phyloP scores from a whole-genome alignment of 176 grass and related monocot species.

The Phragmites australis region DNA sequence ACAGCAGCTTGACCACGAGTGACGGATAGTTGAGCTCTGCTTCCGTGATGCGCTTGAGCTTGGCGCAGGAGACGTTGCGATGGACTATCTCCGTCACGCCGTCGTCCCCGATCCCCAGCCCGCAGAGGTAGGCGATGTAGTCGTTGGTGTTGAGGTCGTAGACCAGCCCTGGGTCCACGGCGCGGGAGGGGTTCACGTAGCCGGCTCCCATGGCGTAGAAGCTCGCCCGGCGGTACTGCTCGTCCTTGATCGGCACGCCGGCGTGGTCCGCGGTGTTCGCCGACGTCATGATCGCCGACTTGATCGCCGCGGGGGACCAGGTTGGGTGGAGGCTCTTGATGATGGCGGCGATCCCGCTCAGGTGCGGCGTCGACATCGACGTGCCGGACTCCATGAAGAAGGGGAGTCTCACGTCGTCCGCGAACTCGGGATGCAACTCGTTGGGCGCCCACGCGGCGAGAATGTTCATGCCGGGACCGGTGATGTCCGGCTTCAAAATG shows the following conservation, averaged over 20 bases:
- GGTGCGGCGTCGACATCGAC: slow-evolving; percentile 78
- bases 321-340: slow-evolving; percentile 64
- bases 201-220: slow-evolving; percentile 67
- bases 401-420: slow-evolving; percentile 35
- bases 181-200: slow-evolving; percentile 65
- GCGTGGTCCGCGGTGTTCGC: slow-evolving; percentile 36
- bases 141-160: slow-evolving; percentile 61
- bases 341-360: slow-evolving; percentile 65
- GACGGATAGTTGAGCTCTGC: slow-evolving; percentile 81
- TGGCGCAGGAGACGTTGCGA: slow-evolving; percentile 32
- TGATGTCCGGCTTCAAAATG: slow-evolving; percentile 76
- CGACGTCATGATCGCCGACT: slow-evolving; percentile 77
- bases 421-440: slow-evolving; percentile 52
- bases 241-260: slow-evolving; percentile 58
- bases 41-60: slow-evolving; percentile 41
- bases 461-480: slow-evolving; percentile 69
- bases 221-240: slow-evolving; percentile 53
- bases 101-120: slow-evolving; percentile 42
- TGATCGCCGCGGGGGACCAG: slow-evolving; percentile 67
- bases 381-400: slow-evolving; percentile 78
- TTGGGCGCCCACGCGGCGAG: slow-evolving; percentile 63
- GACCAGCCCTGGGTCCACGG: slow-evolving; percentile 61
- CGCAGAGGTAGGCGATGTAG: slow-evolving; percentile 62
- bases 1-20: slow-evolving; percentile 46
- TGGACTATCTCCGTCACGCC: slow-evolving; percentile 46